Percentiles rank a stretch among this genome's conserved stretches.
Conservation (phyloP, 306 rosid genomes). For the Medicago ruthenica region DNA sequence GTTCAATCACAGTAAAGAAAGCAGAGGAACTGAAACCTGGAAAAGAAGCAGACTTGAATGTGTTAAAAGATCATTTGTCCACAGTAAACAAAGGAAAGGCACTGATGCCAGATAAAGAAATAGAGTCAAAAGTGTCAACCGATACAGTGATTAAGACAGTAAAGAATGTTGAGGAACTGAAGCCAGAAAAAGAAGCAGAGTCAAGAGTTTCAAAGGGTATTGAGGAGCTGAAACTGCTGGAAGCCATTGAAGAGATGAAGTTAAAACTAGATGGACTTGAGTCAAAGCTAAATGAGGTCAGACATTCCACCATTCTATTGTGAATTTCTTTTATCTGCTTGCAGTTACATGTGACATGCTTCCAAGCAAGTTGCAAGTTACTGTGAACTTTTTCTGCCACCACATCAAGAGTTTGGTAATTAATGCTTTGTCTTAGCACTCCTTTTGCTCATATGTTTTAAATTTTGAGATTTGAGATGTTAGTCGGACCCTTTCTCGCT, state of each 20-base stretch:
- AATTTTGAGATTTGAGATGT: slow-evolving; percentile 25
- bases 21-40: slow-evolving; percentile 40
- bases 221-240: slow-evolving; percentile 59
- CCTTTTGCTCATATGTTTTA: slow-evolving; percentile 19
- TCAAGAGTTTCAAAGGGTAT: slow-evolving; percentile 35
- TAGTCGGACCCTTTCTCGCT: not conserved
- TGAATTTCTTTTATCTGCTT: slow-evolving; percentile 25
- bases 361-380: slow-evolving; percentile 19
- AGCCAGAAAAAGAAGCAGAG: slow-evolving; percentile 38
- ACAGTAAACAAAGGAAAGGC: slow-evolving; percentile 32
- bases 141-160: slow-evolving; percentile 39
- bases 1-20: slow-evolving; percentile 31
- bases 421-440: slow-evolving; percentile 22
- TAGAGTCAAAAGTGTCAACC: slow-evolving; percentile 30
- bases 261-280: slow-evolving; percentile 70
- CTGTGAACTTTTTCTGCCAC: slow-evolving; percentile 10
- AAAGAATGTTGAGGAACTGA: slow-evolving; percentile 38
- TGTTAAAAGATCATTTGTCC: slow-evolving; percentile 39
- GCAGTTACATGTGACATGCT: slow-evolving; percentile 29
- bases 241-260: slow-evolving; percentile 80
- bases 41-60: slow-evolving; percentile 25
- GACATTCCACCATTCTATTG: slow-evolving; percentile 40
- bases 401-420: slow-evolving; percentile 32
- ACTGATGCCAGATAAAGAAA: slow-evolving; percentile 38
- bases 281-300: slow-evolving; percentile 82